These are phyloP conservation scores for Suillus fuscotomentosus DNA, from an alignment of 768 basidiomycete species.

Conservation along the genomic window DNA sequence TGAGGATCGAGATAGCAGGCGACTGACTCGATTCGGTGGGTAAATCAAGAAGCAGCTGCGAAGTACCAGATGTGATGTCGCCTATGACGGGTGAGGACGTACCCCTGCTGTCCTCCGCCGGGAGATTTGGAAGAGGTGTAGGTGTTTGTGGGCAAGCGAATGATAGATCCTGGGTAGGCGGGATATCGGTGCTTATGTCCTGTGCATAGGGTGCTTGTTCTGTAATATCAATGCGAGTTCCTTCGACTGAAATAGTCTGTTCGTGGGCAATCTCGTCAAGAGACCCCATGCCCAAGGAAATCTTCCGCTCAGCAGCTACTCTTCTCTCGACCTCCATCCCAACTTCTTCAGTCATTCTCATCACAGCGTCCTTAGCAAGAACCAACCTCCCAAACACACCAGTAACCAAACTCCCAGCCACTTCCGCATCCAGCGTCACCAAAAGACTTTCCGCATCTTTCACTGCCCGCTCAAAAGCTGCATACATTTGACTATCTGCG, in stretches of 20 bases:
- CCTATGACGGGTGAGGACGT: not conserved
- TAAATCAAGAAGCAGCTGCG: not conserved
- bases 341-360: conserved; percentile 56
- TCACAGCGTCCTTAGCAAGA: conserved; percentile 47
- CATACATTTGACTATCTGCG: conserved; percentile 14
- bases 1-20: not conserved
- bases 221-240: not conserved
- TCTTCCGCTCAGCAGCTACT: conserved; percentile 28
- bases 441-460: conserved; percentile 36
- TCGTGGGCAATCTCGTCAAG: not conserved
- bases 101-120: not conserved
- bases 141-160: not conserved
- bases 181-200: not conserved
- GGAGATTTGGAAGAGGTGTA: not conserved
- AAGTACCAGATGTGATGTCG: not conserved
- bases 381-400: conserved; percentile 55
- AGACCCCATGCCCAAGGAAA: not conserved
- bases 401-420: conserved; percentile 22
- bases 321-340: conserved; percentile 53
- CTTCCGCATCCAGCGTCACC: conserved; percentile 33
- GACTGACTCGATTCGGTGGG: not conserved
- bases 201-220: not conserved
- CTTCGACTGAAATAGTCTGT: not conserved
- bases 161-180: not conserved
- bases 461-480: conserved; percentile 32